Evolutionary conservation across 148 eudicot species (phyloP).

Genomic region (Chenopodium formosanum): DNA sequence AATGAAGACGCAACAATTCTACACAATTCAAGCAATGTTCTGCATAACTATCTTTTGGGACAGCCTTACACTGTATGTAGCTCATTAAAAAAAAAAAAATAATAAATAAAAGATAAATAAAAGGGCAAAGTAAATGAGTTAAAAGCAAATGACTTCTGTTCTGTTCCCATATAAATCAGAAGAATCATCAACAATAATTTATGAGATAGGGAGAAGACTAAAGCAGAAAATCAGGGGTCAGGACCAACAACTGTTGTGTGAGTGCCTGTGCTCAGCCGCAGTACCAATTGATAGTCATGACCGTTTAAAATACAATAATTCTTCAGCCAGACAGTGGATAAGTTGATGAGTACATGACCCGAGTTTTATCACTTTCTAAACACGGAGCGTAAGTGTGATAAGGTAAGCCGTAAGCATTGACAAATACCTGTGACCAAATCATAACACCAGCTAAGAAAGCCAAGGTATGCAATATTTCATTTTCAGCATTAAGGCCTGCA

Average conservation of each 20-base stretch:
- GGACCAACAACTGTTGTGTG: not conserved
- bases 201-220: not conserved
- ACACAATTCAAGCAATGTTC: not conserved
- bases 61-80: not conserved
- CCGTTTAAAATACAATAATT: not conserved
- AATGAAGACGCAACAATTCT: not conserved
- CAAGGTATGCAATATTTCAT: slow-evolving; percentile 92
- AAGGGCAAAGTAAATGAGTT: not conserved
- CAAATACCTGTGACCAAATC: slow-evolving; percentile 96
- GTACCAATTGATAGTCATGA: not conserved
- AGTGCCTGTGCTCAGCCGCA: not conserved
- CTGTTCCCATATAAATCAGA: not conserved
- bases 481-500: slow-evolving; percentile 67
- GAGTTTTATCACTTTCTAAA: not conserved
- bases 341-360: not conserved
- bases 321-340: not conserved
- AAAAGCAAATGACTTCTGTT: not conserved
- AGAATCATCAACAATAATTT: not conserved
- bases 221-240: not conserved
- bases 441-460: slow-evolving; percentile 90
- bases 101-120: no score
- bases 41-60: not conserved
- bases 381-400: not conserved
- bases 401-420: not conserved
- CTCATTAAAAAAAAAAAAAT: no score